Base-by-base conservation (phyloP, 108 stramenopile species). In the Cyclotella atomus region DNA sequence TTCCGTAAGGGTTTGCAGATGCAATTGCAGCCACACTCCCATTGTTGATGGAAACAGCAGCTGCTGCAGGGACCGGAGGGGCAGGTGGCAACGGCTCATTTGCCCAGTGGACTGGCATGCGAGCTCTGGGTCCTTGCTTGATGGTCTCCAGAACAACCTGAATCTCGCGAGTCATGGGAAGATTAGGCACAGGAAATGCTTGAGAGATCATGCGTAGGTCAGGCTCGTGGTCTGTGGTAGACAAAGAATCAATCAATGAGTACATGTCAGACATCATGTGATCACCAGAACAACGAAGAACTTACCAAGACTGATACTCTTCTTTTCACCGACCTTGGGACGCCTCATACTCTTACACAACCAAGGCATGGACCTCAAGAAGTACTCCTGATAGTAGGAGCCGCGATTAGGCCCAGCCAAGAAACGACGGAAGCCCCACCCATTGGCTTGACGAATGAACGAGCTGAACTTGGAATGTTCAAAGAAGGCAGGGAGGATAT, bases 401-500 rank as follows among this genome's bases (percentile, higher is more conserved):
- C 89, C 89, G 20, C 83, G 67, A 74, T 92, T 89, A 8, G 67
- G 68, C 21, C 88, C 89, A 34, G 84, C 77, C 3, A 81, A 77
- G 17, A 85, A 62, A 7, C 84, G 29, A 5, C 84, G 81, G 52
- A 85, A 85, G n/a, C 84, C 84, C 84, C 84, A 85, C 0, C 77
- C 82, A 38, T 83, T 82, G 17, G 80, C 81, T 25, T 82, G 79
- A 16, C 84, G 76, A 49, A 85, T 63, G 50, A 85, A 85, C 46
- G 81, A 82, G 9, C 59, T 62, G 62, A 79, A 85, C 66, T 88
- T 89, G 55, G 87, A 79, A 69, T 88, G 86, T 55, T 89, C 87
- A 70, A 92, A 92, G 74, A 83, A 89, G 0, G 32, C 61, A 33
- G 91, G 91, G n/a, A 89, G 63, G 12, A 92, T 84, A 9, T 73